Evolutionary conservation across 352 stramenopile genomes (phyloP).

Genomic region (Globisporangium polare): DNA sequence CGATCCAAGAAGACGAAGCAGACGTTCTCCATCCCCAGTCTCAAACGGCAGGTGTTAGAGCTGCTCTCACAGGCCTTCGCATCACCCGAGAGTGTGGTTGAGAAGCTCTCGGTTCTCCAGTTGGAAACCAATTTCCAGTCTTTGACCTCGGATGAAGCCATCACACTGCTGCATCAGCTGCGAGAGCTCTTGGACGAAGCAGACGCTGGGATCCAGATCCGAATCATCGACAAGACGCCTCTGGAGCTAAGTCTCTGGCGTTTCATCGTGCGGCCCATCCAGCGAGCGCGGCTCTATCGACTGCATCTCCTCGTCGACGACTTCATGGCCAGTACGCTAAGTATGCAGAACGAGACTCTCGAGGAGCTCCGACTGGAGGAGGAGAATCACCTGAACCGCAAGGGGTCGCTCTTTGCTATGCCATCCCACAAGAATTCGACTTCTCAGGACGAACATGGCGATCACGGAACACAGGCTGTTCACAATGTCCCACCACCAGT

Average conservation of each 20-base stretch:
- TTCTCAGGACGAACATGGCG: not conserved
- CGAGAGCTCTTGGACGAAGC: constrained; percentile 16
- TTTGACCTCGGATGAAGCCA: not conserved
- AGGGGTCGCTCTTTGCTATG: not conserved
- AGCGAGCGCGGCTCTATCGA: constrained; percentile 28
- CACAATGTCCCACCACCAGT: not conserved
- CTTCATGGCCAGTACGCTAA: constrained; percentile 13
- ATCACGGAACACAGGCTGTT: not conserved
- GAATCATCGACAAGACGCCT: constrained; percentile 17
- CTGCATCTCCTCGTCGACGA: constrained; percentile 23
- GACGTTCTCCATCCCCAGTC: constrained; percentile 17
- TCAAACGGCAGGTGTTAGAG: constrained; percentile 9
- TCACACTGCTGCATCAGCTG: constrained; percentile 11
- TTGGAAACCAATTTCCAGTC: constrained; percentile 17
- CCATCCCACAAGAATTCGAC: not conserved
- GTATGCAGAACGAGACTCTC: not conserved
- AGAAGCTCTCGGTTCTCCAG: constrained; percentile 17
- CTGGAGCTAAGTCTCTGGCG: constrained; percentile 37
- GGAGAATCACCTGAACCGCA: not conserved
- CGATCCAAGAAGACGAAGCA: constrained; percentile 28
- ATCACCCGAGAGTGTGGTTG: not conserved
- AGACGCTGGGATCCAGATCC: constrained; percentile 26
- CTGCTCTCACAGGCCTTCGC: constrained; percentile 13
- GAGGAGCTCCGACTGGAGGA: constrained; percentile 1
- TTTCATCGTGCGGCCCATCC: constrained; percentile 34